Conservation (phyloP, 1,139 yeast genomes). For the Sugiyamaella japonica region DNA sequence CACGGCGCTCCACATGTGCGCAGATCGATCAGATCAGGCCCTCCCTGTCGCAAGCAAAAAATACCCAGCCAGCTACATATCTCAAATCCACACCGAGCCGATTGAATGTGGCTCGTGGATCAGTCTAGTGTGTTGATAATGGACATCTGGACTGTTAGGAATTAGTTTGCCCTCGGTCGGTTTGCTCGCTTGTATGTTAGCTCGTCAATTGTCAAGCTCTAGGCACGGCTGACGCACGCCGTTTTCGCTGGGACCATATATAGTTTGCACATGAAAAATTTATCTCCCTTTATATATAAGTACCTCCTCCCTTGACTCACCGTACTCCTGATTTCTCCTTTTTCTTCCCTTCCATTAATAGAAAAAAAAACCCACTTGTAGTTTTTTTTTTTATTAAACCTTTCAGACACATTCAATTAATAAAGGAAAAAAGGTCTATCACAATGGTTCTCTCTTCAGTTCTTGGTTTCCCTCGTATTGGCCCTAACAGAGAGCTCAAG, state of each 20-base stretch:
- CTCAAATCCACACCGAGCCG: no score
- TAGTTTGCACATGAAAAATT: conserved; percentile 7
- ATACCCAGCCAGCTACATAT: no score
- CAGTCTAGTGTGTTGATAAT: no score
- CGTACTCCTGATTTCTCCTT: neutral
- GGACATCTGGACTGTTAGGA: no score
- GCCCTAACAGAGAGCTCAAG: conserved; percentile 98
- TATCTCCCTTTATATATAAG: conserved; percentile 6
- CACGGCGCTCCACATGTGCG: no score
- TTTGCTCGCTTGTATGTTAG: no score
- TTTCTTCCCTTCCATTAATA: conserved; percentile 2
- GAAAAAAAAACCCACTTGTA: conserved; percentile 2
- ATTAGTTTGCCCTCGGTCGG: no score
- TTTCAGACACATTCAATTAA: neutral
- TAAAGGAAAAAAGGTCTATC: conserved; percentile 3
- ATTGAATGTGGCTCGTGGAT: no score
- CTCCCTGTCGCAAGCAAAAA: neutral
- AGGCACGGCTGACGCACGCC: neutral
- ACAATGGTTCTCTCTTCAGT: conserved; percentile 92
- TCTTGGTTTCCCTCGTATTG: conserved; percentile 97
- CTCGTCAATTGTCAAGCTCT: neutral
- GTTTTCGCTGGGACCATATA: conserved; percentile 8
- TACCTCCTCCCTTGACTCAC: conserved; percentile 11
- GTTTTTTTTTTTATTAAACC: conserved; percentile 11
- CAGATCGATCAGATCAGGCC: neutral